Evolutionary conservation across 2,329 filamentous ascomycete genomes (phyloP).

Genomic region (Fusarium keratoplasticum): DNA sequence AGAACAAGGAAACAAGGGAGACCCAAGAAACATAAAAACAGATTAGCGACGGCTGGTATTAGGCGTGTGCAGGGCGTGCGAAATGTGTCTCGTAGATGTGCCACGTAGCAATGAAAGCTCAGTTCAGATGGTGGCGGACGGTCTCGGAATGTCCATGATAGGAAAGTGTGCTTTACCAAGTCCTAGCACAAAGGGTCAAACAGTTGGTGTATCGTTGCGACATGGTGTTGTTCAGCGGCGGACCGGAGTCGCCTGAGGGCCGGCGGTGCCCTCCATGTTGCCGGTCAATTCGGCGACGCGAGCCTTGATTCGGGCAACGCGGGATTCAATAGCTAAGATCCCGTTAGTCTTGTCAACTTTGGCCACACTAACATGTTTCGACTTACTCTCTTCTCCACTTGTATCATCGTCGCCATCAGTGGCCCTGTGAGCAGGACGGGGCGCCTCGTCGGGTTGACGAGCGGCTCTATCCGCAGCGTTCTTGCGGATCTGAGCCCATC

Average conservation of each 20-base stretch:
- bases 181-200: constrained; percentile 4
- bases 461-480: constrained; percentile 88
- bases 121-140: constrained; percentile 29
- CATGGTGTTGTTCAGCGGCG: constrained; percentile 28
- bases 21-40: constrained; percentile 37
- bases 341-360: constrained; percentile 36
- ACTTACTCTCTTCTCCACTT: constrained; percentile 95
- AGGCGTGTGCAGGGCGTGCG: constrained; percentile 36
- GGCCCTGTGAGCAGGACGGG: constrained; percentile 65
- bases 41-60: constrained; percentile 42
- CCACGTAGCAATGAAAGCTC: constrained; percentile 27
- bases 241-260: constrained; percentile 46
- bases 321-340: constrained; percentile 86
- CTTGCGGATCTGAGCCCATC: constrained; percentile 96
- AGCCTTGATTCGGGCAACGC: constrained; percentile 97
- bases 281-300: constrained; percentile 94
- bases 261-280: constrained; percentile 73
- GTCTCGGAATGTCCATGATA: constrained; percentile 22
- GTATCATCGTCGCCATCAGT: constrained; percentile 83
- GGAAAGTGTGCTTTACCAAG: constrained; percentile 10
- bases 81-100: constrained; percentile 39
- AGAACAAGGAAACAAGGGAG: constrained; percentile 30
- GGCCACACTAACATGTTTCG: neutral
- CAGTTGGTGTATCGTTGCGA: neutral
- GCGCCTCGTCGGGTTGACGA: constrained; percentile 74